phyloP scores from a whole-genome alignment of 176 grass and related monocot species.

The Dactylis glomerata region DNA sequence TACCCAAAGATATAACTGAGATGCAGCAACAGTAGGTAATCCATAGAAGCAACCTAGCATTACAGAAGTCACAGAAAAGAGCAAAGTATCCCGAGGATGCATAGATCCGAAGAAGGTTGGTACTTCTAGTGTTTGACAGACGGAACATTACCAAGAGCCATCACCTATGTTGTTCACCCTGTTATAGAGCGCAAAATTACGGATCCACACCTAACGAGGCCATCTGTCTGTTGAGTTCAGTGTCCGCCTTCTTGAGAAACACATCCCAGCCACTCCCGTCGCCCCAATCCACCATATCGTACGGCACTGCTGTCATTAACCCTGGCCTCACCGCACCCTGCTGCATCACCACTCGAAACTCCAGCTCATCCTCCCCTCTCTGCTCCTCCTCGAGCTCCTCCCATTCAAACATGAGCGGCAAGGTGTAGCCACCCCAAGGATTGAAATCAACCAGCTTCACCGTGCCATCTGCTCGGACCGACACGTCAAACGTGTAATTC shows the following conservation, averaged over 20 bases:
- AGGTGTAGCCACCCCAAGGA: constrained; percentile 74
- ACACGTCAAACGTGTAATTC: constrained; percentile 81
- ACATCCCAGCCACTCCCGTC: constrained; percentile 91
- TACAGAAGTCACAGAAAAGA: background rate
- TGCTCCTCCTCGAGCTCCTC: constrained; percentile 56
- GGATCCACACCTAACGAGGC: background rate
- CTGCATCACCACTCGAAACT: constrained; percentile 68
- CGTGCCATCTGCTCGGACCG: constrained; percentile 35
- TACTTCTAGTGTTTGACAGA: background rate
- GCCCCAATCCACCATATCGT: constrained; percentile 88
- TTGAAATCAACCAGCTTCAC: constrained; percentile 92
- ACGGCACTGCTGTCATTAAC: constrained; percentile 82
- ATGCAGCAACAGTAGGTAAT: background rate
- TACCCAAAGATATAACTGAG: background rate
- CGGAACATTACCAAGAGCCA: constrained; percentile 10
- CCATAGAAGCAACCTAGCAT: background rate
- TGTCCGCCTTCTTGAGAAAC: constrained; percentile 80
- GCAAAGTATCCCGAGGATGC: background rate
- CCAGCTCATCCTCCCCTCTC: constrained; percentile 27
- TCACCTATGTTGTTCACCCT: background rate
- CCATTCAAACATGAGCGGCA: constrained; percentile 75
- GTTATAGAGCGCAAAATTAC: background rate
- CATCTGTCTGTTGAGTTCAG: constrained; percentile 64
- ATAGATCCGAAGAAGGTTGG: constrained; percentile 3
- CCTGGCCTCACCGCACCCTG: constrained; percentile 78